Evolutionary conservation across 371 early-diverging fungal species (phyloP).

Genomic region (Nosema muscidifuracis): DNA sequence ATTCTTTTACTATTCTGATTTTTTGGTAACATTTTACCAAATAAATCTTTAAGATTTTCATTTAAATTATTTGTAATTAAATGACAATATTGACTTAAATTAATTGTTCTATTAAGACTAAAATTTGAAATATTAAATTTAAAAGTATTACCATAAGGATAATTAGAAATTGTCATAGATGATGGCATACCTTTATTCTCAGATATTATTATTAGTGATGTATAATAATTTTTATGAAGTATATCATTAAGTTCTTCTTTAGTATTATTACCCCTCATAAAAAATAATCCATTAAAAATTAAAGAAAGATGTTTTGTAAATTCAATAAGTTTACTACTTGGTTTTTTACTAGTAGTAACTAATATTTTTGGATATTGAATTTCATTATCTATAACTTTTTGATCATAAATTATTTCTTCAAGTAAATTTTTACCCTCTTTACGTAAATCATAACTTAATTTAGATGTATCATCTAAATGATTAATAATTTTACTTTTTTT

Average conservation of each 20-base stretch:
- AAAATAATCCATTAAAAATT: conserved; percentile 83
- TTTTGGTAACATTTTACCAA: conserved; percentile 23
- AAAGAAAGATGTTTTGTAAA: conserved; percentile 95
- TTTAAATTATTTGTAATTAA: conserved; percentile 79
- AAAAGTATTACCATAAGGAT: conserved; percentile 94
- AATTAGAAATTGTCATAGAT: conserved; percentile 84
- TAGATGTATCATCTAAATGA: conserved; percentile 18
- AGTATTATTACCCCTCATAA: conserved; percentile 89
- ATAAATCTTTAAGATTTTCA: conserved; percentile 22
- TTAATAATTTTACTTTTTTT: conserved; percentile 34
- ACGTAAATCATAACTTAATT: conserved; percentile 37
- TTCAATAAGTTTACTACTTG: conserved; percentile 78
- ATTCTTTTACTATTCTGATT: conserved; percentile 56
- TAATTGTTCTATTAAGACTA: conserved; percentile 72
- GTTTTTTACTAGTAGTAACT: conserved; percentile 91
- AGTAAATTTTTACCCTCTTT: conserved; percentile 40
- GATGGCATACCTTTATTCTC: conserved; percentile 94
- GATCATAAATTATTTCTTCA: conserved; percentile 51
- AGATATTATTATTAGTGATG: conserved; percentile 85
- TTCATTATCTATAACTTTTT: conserved; percentile 38
- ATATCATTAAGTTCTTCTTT: conserved; percentile 69
- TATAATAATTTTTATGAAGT: conserved; percentile 72
- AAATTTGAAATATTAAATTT: conserved; percentile 91
- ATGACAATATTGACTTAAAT: conserved; percentile 70
- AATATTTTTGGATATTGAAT: conserved; percentile 72